Evolutionary conservation across 768 basidiomycete species (phyloP).

Genomic region (Chiua virens): DNA sequence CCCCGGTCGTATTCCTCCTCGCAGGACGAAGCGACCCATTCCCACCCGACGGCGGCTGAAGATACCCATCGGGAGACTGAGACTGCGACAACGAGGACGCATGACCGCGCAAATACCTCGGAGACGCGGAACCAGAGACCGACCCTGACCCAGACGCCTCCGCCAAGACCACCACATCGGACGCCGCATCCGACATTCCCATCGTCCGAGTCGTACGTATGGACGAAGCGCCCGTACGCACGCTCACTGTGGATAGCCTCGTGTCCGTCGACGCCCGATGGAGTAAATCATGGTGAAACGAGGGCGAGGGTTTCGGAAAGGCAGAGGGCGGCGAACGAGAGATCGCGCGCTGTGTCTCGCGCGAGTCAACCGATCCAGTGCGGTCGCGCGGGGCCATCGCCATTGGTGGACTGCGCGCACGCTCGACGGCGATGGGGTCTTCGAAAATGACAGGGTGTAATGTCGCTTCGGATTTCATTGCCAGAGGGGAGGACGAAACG

Average conservation of each 20-base stretch:
- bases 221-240: slow-evolving; percentile 21
- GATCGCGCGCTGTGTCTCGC: slow-evolving; percentile 14
- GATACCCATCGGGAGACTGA: slow-evolving; percentile 44
- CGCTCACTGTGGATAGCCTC: slow-evolving; percentile 35
- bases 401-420: slow-evolving; percentile 17
- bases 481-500: slow-evolving; percentile 17
- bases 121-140: slow-evolving; percentile 10
- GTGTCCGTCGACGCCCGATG: slow-evolving; percentile 55
- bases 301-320: slow-evolving; percentile 19
- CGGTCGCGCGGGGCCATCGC: slow-evolving; percentile 20
- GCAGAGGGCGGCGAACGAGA: slow-evolving; percentile 21
- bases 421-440: slow-evolving; percentile 28
- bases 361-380: slow-evolving; percentile 33
- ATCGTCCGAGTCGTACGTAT: slow-evolving; percentile 17
- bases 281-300: slow-evolving; percentile 28
- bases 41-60: slow-evolving; percentile 46
- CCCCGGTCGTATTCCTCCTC: slow-evolving; percentile 74
- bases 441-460: slow-evolving; percentile 34
- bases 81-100: slow-evolving; percentile 24
- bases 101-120: slow-evolving; percentile 21
- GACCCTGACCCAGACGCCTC: slow-evolving; percentile 18
- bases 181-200: slow-evolving; percentile 12
- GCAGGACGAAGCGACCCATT: slow-evolving; percentile 39
- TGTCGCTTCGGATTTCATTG: slow-evolving; percentile 18
- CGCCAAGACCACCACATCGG: slow-evolving; percentile 22